phyloP scores from a whole-genome alignment of 116 monocot species.

The Posidonia oceanica region DNA sequence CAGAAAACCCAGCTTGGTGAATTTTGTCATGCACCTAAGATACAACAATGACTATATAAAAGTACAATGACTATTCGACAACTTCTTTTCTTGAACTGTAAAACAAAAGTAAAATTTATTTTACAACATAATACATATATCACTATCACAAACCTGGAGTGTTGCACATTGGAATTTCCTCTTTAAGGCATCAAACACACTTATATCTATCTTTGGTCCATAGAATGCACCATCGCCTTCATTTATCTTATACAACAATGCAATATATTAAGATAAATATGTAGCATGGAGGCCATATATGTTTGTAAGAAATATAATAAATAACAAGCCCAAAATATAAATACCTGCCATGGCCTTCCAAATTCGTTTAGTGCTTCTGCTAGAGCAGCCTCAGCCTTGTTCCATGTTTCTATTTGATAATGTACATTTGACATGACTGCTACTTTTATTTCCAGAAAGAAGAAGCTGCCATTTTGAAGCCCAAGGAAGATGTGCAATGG shows the following conservation, averaged over 20 bases:
- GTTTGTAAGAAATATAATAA: no score
- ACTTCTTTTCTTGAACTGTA: no score
- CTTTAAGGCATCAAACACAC: slow-evolving; percentile 93
- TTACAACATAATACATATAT: no score
- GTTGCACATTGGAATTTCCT: slow-evolving; percentile 98
- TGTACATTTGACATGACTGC: no score
- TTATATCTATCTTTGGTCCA: slow-evolving; percentile 97
- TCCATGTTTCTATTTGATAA: slow-evolving; percentile 92
- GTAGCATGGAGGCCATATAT: not conserved
- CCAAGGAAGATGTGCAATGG: no score
- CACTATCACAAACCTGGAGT: slow-evolving; percentile 46
- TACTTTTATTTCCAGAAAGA: no score
- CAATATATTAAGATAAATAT: not conserved
- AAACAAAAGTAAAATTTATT: no score
- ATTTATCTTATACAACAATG: slow-evolving; percentile 39
- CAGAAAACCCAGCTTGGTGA: slow-evolving; percentile 71
- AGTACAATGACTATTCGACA: not conserved
- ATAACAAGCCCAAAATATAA: not conserved
- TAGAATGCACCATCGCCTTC: slow-evolving; percentile 99
- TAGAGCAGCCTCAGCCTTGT: slow-evolving; percentile 86
- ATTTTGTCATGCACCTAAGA: slow-evolving; percentile 60
- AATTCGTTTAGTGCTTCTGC: slow-evolving; percentile 80
- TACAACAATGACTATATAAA: not conserved
- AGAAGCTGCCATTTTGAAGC: no score
- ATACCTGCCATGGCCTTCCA: slow-evolving; percentile 90